Base-by-base conservation (phyloP, 164 flowering plant genomes). In the Macadamia tetraphylla region DNA sequence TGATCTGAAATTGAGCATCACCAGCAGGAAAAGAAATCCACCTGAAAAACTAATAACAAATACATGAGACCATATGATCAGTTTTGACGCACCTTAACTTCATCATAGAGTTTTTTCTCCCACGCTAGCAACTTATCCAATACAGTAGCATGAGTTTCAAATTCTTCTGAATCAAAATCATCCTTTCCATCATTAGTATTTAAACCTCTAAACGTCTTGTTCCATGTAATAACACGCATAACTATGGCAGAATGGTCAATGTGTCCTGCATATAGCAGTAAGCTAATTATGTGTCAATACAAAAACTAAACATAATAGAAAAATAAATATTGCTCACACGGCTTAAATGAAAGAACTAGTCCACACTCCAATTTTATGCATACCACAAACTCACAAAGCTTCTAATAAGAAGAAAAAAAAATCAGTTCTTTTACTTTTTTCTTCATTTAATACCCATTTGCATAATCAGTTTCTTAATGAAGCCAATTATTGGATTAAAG, bases 191-290 rank as follows among this genome's bases (percentile, higher is more conserved):
- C 87, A 69, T 89, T 87, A 62, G 68, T 66, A 73, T 80, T 80
- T 29, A 80, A 64, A 49, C 88, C 87, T 70, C 67, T 85, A 64
- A 84, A 85, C 17, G 97, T 85, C 73, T 79, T 74, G 76, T 89
- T 93, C 98, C 98, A 93, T 29, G 98, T 93, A 67, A 93, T 93
- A 67, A 91, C 98, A 29, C 87, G 91, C 97, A 93, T 89, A 49
- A 93, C 96, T 74, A 94, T 81, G 12, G 88, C 96, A 65, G 98
- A 86, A 78, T 93, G 98, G 79, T 93, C 94, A 76, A 93, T 86
- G 66, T 87, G 87, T 40, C 92, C 98, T 89, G 87, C 67, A 82
- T 43, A 63, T 12, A 63, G 29, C 53, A 58, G 30, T 29, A 63
- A 35, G 63, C 15, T 62, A 35, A 62, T 29, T 10, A 30, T 9